phyloP scores from a whole-genome alignment of 768 basidiomycete species.

The Russula virescens region DNA sequence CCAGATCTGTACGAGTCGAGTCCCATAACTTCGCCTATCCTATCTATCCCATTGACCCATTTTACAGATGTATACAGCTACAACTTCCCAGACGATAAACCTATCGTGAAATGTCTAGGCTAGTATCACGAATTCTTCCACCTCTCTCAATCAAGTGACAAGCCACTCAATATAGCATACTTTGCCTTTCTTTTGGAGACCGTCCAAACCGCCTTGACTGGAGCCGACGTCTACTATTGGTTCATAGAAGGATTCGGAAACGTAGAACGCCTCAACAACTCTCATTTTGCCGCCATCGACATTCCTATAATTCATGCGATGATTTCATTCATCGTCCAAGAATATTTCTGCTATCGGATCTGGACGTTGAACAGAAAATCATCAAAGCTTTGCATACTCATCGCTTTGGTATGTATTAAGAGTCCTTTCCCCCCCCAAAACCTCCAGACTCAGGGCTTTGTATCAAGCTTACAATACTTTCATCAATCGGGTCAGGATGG shows the following conservation, averaged over 20 bases:
- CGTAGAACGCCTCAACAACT: conserved; percentile 21
- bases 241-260: conserved; percentile 30
- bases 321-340: conserved; percentile 28
- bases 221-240: conserved; percentile 28
- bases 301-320: conserved; percentile 28
- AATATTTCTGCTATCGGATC: conserved; percentile 32
- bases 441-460: background rate
- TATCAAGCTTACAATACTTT: background rate
- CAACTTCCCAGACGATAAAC: background rate
- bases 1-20: conserved; percentile 27
- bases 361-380: conserved; percentile 23
- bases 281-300: conserved; percentile 28
- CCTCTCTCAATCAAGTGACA: background rate
- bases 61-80: background rate
- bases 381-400: background rate
- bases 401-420: background rate
- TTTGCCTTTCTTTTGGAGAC: background rate
- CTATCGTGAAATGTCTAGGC: background rate
- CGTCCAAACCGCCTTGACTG: background rate
- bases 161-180: background rate
- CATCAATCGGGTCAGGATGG: conserved; percentile 6
- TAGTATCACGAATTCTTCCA: background rate
- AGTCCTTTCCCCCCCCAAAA: background rate
- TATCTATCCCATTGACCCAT: background rate
- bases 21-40: background rate